A percentile compares a stretch with the other conserved stretches of the same genome.
Evolutionary conservation across 2,329 filamentous ascomycete genomes (phyloP).

Genomic region (Gyromitra esculenta): DNA sequence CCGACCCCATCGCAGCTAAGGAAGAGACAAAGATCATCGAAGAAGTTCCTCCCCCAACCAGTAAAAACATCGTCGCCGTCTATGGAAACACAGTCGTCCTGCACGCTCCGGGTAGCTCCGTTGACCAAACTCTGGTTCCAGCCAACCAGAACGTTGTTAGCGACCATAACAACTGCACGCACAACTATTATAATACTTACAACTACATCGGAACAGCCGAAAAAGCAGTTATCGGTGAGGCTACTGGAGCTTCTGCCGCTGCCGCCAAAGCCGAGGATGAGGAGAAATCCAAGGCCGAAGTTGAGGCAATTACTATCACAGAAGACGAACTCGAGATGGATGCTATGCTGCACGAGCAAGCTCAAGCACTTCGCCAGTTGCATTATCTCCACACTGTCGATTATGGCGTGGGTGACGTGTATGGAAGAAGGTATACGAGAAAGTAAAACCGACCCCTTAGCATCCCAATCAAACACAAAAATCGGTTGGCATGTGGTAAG

Average conservation of each 20-base stretch:
- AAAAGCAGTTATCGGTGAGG: not conserved
- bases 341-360: constrained; percentile 40
- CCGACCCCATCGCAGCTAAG: not conserved
- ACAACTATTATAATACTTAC: constrained; percentile 34
- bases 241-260: not conserved
- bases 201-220: constrained; percentile 14
- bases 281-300: not conserved
- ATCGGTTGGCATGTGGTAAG: not conserved
- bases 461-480: not conserved
- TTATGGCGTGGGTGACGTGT: constrained; percentile 39
- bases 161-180: constrained; percentile 26
- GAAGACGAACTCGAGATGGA: constrained; percentile 42
- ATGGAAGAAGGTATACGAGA: constrained; percentile 34
- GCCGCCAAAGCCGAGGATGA: not conserved
- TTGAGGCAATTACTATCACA: constrained; percentile 20
- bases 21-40: constrained; percentile 18
- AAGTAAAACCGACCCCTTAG: not conserved
- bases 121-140: constrained; percentile 1
- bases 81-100: constrained; percentile 16
- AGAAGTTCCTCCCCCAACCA: constrained; percentile 14
- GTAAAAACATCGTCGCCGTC: not conserved
- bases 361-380: constrained; percentile 30
- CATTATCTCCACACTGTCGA: constrained; percentile 41
- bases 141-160: not conserved
- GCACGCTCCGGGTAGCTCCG: not conserved